These are phyloP conservation scores for Aureobasidium sp. DNA, from an alignment of 2,329 filamentous ascomycete species.

Conservation along the genomic window DNA sequence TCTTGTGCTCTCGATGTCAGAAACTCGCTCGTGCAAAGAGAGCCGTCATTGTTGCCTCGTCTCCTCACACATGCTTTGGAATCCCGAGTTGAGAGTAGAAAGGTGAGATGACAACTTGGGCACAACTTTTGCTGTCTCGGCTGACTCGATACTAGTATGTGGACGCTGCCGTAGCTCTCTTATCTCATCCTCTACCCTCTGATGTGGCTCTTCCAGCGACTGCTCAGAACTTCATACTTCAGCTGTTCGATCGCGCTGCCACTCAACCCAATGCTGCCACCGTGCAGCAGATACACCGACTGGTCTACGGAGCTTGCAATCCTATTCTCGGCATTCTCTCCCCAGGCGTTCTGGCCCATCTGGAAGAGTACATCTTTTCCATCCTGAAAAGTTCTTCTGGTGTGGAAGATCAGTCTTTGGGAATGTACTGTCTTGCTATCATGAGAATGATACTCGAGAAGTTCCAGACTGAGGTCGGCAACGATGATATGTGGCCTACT, in stretches of 20 bases:
- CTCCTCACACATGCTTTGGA: slow-evolving; percentile 21
- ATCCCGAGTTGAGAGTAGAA: neutral
- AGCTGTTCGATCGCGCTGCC: slow-evolving; percentile 23
- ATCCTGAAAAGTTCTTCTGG: slow-evolving; percentile 21
- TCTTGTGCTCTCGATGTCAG: slow-evolving; percentile 28
- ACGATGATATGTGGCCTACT: slow-evolving; percentile 2
- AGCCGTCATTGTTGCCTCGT: slow-evolving; percentile 23
- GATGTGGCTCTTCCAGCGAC: slow-evolving; percentile 23
- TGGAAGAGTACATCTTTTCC: slow-evolving; percentile 25
- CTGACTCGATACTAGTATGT: slow-evolving; percentile 17
- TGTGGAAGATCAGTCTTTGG: slow-evolving; percentile 23
- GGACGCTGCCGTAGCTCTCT: slow-evolving; percentile 20
- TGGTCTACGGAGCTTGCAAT: slow-evolving; percentile 25
- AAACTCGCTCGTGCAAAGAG: slow-evolving; percentile 23
- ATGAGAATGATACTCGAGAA: slow-evolving; percentile 22
- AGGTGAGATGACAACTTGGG: neutral
- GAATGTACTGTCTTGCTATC: slow-evolving; percentile 29
- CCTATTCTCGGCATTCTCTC: slow-evolving; percentile 23
- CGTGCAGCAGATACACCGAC: slow-evolving; percentile 24
- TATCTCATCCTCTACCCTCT: slow-evolving; percentile 22
- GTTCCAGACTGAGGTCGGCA: neutral
- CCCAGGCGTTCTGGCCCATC: slow-evolving; percentile 17
- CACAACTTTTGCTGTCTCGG: neutral
- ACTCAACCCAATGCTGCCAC: slow-evolving; percentile 18
- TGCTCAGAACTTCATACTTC: slow-evolving; percentile 25